Evolutionary conservation across 2,329 filamentous ascomycete genomes (phyloP).

Genomic region (Calonectria honghensis): DNA sequence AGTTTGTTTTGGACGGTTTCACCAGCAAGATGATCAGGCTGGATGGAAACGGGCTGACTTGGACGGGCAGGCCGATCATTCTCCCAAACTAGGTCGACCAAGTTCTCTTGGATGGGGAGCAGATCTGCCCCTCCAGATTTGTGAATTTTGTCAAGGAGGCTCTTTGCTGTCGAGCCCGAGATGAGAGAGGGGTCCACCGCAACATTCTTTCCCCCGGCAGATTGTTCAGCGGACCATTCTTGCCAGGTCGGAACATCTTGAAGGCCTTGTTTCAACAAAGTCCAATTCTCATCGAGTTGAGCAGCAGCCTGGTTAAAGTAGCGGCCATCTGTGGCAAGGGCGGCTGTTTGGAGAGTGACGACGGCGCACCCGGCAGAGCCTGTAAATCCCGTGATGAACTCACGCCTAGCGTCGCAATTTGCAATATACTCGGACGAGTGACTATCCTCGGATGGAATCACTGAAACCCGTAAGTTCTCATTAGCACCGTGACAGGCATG

Average conservation of each 20-base stretch:
- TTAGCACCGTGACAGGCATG: conserved; percentile 33
- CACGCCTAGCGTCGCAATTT: conserved; percentile 92
- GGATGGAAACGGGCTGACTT: conserved; percentile 83
- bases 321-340: conserved; percentile 93
- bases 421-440: conserved; percentile 99
- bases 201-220: conserved; percentile 89
- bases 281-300: conserved; percentile 94
- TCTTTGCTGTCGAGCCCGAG: conserved; percentile 77
- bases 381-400: conserved; percentile 94
- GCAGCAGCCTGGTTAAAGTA: conserved; percentile 98
- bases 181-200: conserved; percentile 94
- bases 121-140: conserved; percentile 88
- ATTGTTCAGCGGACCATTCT: conserved; percentile 93
- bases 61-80: conserved; percentile 83
- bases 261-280: conserved; percentile 91
- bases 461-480: conserved; percentile 66
- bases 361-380: conserved; percentile 96
- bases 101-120: conserved; percentile 84
- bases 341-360: conserved; percentile 89
- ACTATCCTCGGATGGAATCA: conserved; percentile 96
- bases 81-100: conserved; percentile 95
- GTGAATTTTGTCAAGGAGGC: conserved; percentile 89
- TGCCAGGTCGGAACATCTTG: conserved; percentile 98
- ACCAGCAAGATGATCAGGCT: conserved; percentile 84
- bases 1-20: conserved; percentile 90